Percentiles rank a stretch among this genome's conserved stretches.
Evolutionary conservation across 83 land plant species (phyloP).

Genomic region (Isoetes engelmannii): DNA sequence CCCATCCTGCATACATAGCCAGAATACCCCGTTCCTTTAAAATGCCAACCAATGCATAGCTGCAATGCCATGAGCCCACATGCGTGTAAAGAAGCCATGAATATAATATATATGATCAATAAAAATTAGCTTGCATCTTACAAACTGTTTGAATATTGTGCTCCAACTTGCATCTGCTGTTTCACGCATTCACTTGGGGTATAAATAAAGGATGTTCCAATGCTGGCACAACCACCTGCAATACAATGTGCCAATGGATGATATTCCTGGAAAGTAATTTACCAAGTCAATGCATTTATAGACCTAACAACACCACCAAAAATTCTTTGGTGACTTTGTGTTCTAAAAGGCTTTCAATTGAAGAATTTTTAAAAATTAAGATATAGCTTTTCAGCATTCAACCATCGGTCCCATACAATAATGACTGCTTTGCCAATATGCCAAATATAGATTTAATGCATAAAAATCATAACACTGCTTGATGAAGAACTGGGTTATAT

Average conservation of each 20-base stretch:
- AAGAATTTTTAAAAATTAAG: no score
- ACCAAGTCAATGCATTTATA: no score
- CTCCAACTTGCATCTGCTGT: constrained; percentile 98
- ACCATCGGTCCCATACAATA: no score
- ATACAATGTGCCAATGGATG: constrained; percentile 77
- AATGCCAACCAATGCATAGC: constrained; percentile 70
- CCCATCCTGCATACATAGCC: constrained; percentile 88
- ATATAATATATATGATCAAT: background rate
- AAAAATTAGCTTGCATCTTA: constrained; percentile 14
- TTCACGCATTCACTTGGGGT: constrained; percentile 96
- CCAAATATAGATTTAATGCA: background rate
- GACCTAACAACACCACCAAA: no score
- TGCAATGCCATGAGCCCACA: constrained; percentile 16
- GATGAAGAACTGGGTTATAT: no score
- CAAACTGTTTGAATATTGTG: constrained; percentile 78
- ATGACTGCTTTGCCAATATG: no score
- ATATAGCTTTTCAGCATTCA: no score
- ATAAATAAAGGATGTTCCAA: constrained; percentile 88
- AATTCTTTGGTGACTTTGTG: no score
- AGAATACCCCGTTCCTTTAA: constrained; percentile 66
- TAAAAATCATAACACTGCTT: background rate
- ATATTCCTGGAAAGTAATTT: constrained; percentile 47
- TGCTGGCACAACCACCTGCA: constrained; percentile 96
- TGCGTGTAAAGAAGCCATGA: background rate
- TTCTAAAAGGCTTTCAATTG: no score